These are phyloP conservation scores for Triticum timopheevii DNA, from an alignment of 176 grass and related monocot genomes.

Conservation along the genomic window DNA sequence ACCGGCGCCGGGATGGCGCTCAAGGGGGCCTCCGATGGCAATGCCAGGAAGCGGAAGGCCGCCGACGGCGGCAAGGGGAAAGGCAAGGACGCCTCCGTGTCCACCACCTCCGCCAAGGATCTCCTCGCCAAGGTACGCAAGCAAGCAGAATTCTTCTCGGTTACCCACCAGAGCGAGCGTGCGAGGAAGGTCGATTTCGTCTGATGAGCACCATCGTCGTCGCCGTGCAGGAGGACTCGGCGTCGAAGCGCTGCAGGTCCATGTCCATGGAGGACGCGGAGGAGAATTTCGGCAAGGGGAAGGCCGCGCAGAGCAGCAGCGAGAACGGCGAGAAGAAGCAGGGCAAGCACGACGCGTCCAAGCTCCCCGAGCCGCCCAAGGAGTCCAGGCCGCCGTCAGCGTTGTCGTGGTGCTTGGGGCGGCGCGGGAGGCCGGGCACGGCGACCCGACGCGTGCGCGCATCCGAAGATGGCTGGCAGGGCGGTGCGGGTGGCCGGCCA, in stretches of 20 bases:
- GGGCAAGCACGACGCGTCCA: conserved; percentile 54
- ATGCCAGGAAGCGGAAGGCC: conserved; percentile 78
- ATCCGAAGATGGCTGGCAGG: too few species aligned
- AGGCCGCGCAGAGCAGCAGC: conserved; percentile 69
- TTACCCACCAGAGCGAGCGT: too few species aligned
- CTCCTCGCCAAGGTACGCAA: conserved; percentile 57
- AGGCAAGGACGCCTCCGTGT: conserved; percentile 55
- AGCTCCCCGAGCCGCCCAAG: conserved; percentile 56
- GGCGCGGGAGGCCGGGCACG: too few species aligned
- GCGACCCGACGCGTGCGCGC: too few species aligned
- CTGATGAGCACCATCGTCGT: not conserved
- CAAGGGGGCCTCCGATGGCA: conserved; percentile 48
- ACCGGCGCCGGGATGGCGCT: conserved; percentile 48
- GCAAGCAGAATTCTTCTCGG: conserved; percentile 23
- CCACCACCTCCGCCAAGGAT: conserved; percentile 49
- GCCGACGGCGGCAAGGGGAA: conserved; percentile 65
- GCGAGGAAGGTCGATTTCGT: too few species aligned
- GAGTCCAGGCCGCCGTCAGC: too few species aligned
- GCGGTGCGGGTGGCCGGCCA: too few species aligned
- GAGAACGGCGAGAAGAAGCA: conserved; percentile 60
- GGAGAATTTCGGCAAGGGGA: conserved; percentile 63
- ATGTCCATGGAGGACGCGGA: conserved; percentile 57
- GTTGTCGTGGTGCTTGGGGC: too few species aligned
- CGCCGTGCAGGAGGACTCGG: conserved; percentile 50
- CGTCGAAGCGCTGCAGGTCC: conserved; percentile 66